Conservation (phyloP, 345 rosid genomes). For the Brassica carinata region DNA sequence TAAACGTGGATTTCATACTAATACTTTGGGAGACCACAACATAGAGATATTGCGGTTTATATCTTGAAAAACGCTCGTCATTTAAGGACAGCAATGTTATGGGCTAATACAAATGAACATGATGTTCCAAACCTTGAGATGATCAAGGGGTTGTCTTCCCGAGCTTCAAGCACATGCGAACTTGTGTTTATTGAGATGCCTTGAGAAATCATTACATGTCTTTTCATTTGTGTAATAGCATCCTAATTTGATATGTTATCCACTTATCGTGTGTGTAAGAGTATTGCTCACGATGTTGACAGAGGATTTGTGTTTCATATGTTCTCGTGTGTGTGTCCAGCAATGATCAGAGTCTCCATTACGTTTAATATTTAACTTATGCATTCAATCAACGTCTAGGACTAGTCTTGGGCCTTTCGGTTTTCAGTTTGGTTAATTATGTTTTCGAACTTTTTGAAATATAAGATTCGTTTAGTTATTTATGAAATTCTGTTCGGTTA, state of each 20-base stretch:
- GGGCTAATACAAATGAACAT: neutral
- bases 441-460: too few species aligned
- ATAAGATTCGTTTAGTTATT: too few species aligned
- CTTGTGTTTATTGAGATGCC: neutral
- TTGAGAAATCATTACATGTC: neutral
- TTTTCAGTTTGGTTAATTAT: too few species aligned
- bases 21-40: constrained; percentile 3
- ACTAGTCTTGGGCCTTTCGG: too few species aligned
- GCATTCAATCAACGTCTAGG: too few species aligned
- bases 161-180: constrained; percentile 6
- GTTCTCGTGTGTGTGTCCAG: neutral
- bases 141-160: neutral
- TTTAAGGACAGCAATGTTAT: neutral
- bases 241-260: neutral
- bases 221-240: neutral
- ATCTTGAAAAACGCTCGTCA: neutral
- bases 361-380: too few species aligned
- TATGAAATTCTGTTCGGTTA: too few species aligned
- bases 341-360: neutral
- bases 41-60: constrained; percentile 5
- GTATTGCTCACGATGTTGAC: neutral
- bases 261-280: neutral
- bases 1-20: too few species aligned
- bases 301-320: neutral
- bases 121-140: neutral